Percentiles rank a stretch among this genome's conserved stretches.
Conservation (phyloP, 2,329 filamentous ascomycete genomes). For the Neonectria ditissima region DNA sequence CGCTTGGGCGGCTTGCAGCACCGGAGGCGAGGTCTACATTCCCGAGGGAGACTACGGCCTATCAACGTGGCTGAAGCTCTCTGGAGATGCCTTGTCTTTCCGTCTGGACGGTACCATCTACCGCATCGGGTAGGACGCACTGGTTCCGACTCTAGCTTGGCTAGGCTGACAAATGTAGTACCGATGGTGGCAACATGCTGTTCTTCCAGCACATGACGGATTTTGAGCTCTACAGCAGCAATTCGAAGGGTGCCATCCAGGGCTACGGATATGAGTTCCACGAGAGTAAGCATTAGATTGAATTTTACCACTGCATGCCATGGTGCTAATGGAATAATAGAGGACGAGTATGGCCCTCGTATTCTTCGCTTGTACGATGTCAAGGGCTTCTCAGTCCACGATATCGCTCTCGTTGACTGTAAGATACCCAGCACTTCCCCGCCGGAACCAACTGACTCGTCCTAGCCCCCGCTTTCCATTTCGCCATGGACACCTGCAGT, state of each 20-base stretch:
- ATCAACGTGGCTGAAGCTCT: constrained; percentile 33
- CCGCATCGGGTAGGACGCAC: constrained; percentile 30
- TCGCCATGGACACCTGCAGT: constrained; percentile 34
- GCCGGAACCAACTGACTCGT: not conserved
- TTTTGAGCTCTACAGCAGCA: constrained; percentile 40
- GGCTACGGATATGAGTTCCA: constrained; percentile 37
- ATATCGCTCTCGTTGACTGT: constrained; percentile 36
- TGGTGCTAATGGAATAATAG: constrained; percentile 8
- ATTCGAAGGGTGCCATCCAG: constrained; percentile 36
- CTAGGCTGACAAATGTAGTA: constrained; percentile 16
- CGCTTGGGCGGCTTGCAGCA: constrained; percentile 34
- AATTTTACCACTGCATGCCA: too few species aligned
- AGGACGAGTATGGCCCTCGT: constrained; percentile 33
- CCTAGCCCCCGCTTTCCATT: constrained; percentile 33
- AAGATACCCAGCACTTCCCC: accelerated
- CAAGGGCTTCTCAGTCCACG: constrained; percentile 36
- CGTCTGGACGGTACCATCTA: constrained; percentile 37
- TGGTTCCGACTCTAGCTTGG: accelerated
- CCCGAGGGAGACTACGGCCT: constrained; percentile 36
- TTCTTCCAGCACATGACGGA: constrained; percentile 37
- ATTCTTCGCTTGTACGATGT: constrained; percentile 35
- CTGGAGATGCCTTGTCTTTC: constrained; percentile 35
- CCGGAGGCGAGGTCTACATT: constrained; percentile 35
- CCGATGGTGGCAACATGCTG: constrained; percentile 33
- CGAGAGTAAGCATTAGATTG: constrained; percentile 10